These are phyloP conservation scores for Hymenoscyphus salicellus DNA, from an alignment of 2,329 filamentous ascomycete species.

Conservation along the genomic window DNA sequence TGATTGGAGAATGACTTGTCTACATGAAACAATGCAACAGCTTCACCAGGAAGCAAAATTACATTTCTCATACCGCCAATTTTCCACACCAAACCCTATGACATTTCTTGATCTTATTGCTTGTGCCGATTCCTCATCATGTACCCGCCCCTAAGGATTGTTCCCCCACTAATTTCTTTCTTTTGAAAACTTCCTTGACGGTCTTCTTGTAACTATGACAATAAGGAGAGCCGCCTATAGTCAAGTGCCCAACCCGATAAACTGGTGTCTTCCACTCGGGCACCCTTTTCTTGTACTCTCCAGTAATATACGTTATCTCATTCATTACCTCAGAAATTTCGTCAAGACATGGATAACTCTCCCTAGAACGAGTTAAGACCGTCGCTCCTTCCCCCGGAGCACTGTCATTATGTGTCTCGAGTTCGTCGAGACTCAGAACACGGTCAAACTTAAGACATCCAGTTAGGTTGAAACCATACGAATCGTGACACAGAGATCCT, in stretches of 20 bases:
- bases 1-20: too few relatives aligned
- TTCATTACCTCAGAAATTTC: neutral
- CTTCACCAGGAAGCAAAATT: too few relatives aligned
- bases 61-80: too few relatives aligned
- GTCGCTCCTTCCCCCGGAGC: too few relatives aligned
- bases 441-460: neutral
- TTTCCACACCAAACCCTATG: too few relatives aligned
- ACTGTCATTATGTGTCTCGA: neutral
- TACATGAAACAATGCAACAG: too few relatives aligned
- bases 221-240: neutral
- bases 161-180: too few relatives aligned
- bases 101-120: too few relatives aligned
- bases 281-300: neutral
- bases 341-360: neutral
- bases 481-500: neutral
- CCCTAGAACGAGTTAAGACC: neutral
- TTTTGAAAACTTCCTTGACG: neutral
- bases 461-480: neutral
- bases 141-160: too few relatives aligned
- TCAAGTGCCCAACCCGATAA: neutral
- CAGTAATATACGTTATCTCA: neutral
- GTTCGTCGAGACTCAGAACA: neutral
- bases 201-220: neutral
- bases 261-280: neutral
- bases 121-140: too few relatives aligned